Conservation (phyloP, 164 flowering plant species). For the Vitis amurensis region DNA sequence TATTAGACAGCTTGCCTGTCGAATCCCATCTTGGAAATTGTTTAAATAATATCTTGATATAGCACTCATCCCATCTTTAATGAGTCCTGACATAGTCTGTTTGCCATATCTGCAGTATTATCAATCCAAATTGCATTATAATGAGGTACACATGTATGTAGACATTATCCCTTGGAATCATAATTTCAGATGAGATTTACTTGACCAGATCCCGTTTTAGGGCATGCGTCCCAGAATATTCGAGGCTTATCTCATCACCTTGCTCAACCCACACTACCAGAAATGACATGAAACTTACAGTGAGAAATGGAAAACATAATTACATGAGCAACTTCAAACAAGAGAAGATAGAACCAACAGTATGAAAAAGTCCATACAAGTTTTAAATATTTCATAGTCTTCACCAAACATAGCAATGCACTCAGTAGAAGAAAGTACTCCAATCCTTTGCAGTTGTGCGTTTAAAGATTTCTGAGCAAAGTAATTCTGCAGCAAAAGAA, state of each 20-base stretch:
- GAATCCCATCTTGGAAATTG: slow-evolving; percentile 89
- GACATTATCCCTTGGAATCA: not conserved
- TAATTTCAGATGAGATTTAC: slow-evolving; percentile 28
- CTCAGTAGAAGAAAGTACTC: slow-evolving; percentile 51
- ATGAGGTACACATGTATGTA: not conserved
- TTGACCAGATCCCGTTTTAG: slow-evolving; percentile 87
- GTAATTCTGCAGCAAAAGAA: slow-evolving; percentile 51
- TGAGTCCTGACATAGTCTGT: slow-evolving; percentile 73
- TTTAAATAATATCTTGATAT: slow-evolving; percentile 86
- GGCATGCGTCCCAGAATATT: slow-evolving; percentile 93
- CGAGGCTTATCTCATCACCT: slow-evolving; percentile 96
- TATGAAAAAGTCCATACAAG: slow-evolving; percentile 40
- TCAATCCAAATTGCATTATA: slow-evolving; percentile 3
- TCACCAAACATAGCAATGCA: slow-evolving; percentile 57
- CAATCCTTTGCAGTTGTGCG: slow-evolving; percentile 67
- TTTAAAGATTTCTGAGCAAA: slow-evolving; percentile 68
- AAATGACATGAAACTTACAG: slow-evolving; percentile 1
- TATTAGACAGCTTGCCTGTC: slow-evolving; percentile 58
- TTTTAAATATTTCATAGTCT: slow-evolving; percentile 65
- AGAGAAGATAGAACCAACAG: slow-evolving; percentile 2
- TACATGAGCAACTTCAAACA: not conserved
- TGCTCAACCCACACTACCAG: slow-evolving; percentile 90
- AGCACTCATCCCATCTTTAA: slow-evolving; percentile 94
- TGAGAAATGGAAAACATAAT: slow-evolving; percentile 8
- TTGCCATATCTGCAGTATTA: slow-evolving; percentile 72